Evolutionary conservation across 78 protist species (phyloP), one percentile per base, ranked within the genome.

Genomic region (Dictyostelium brefeldianum): DNA sequence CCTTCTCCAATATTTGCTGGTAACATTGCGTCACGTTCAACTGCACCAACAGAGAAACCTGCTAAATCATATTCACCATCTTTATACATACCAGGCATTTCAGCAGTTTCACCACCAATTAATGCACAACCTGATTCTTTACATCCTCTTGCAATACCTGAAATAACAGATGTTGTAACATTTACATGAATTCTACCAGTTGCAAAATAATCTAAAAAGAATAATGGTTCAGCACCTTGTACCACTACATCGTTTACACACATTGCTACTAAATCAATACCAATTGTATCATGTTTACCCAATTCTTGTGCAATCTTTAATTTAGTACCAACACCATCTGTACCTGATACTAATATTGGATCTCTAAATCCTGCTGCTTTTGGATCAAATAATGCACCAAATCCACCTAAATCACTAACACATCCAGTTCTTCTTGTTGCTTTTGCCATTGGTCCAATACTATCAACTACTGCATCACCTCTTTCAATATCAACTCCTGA

Each of bases 261-360:
- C 98, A 97, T 97, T 79, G 98, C 98, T 0, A 97, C 98, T 9
- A 97, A 87, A 78, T 97, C 98, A 51, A 95, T 94, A 81, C 98
- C 98, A 81, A 93, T 95, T 27, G 46, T 31, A 5, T 59, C 95
- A 80, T 96, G 97, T 27, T 31, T 9, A 15, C 69, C 75, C 31
- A 71, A 15, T 36, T 80, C 91, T 47, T 96, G 98, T 3, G 98
- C 98, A 54, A 97, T 85, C 69, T 64, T 65, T 74, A 97, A 92
- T 90, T 97, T 97, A 25, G 98, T 97, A 18, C 98, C 98, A 59
- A 97, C 98, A 69, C 98, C 98, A 77, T 97, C 98, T 3, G 98
- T 97, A 46, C 96, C 97, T 1, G 97, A 90, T 9, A 97, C 97
- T 17, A 97, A 79, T 4, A 96, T 81, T 70, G 98, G 96, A 56